Base-by-base conservation (phyloP, 345 rosid species). In the Raphanus sativus region DNA sequence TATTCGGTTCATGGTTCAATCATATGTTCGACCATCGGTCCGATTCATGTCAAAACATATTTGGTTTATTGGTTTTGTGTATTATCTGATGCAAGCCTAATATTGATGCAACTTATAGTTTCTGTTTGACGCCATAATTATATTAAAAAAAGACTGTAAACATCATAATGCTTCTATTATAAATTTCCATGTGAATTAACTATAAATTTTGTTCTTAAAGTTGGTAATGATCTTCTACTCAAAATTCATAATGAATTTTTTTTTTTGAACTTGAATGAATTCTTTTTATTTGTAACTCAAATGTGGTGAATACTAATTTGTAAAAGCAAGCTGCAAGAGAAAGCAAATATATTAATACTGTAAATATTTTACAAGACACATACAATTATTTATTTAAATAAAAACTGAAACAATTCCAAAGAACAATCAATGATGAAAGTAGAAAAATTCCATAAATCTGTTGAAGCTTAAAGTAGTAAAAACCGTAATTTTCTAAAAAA, bases 401-500 rank as follows among this genome's bases (percentile, higher is more conserved):
- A 33, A 33, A 33, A 33, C 36, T 33, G 36, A 38, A 38, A 48
- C n/a, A n/a, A 4, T 48, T 48, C 7, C 55, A 2, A 48, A 48
- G 55, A 48, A 32, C 11, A 32, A 62, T 4, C 42, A 15, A 63
- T 10, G 30, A 65, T 10, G n/a, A 4, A 64, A 38, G 16, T 65
- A 21, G 24, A 42, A 66, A 48, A 40, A n/a, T 29, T 29, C 42
- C 4, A 36, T 2, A 65, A 65, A 65, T 55, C 71, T 4, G 71
- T 34, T 34, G 15, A 36, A 34, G 40, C 60, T 11, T 29, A 12
- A 65, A 56, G 59, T 17, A 56, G 72, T 66, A 24, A 70, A 16
- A 70, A 70, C 64, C 50, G 33, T 34, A 70, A 6, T 69, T 55
- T 69, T 56, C 64, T 56, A 56, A 21, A 21, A 21, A 21, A 21